Base-by-base conservation (phyloP, 1,139 yeast genomes). In the Suhomyces yuchorum region DNA sequence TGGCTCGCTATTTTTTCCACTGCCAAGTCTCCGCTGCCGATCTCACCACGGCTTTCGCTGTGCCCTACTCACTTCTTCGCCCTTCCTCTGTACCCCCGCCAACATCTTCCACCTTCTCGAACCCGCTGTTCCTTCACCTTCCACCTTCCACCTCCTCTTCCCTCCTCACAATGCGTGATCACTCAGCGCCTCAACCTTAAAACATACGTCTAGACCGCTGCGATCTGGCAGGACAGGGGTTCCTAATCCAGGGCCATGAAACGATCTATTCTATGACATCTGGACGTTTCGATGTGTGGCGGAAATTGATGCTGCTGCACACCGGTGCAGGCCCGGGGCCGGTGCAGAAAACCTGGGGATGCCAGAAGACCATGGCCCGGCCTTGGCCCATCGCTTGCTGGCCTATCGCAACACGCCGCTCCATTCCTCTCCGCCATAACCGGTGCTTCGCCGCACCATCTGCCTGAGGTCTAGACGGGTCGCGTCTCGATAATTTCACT, bases 161-260 rank as follows among this genome's bases (percentile, higher is more conserved):
- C 30, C 30, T 26, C 32, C 17, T 8, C 30, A 35, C 9, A 35
- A 35, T 23, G 28, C 39, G 14, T 37, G 28, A 22, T 37, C 34
- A 30, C 34, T 15, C 34, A 15, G 19, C 39, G 39, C 39, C 39
- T 24, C n/a, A 23, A 24, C 19, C 23, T 23, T 37, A 15, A 37
- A 37, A 37, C 39, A 22, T 37, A 37, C 39, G 39, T 37, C 39
- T 37, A 37, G 39, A 37, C 39, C 26, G 34, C 30, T 37, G 39
- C 39, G 30, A 37, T 37, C 39, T 37, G 39, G 39, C 39, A 37
- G 39, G 39, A 37, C 28, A 17, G 39, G 30, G 39, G 39, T 23
- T 37, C 39, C 19, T 37, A 23, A 37, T 37, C 39, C 9, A n/a
- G 18, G 28, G n/a, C 26, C 18, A 37, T 22, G 30, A 37, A 37